Conservation (phyloP, 2,329 filamentous ascomycete species). For the Colletotrichum liaoningense region DNA sequence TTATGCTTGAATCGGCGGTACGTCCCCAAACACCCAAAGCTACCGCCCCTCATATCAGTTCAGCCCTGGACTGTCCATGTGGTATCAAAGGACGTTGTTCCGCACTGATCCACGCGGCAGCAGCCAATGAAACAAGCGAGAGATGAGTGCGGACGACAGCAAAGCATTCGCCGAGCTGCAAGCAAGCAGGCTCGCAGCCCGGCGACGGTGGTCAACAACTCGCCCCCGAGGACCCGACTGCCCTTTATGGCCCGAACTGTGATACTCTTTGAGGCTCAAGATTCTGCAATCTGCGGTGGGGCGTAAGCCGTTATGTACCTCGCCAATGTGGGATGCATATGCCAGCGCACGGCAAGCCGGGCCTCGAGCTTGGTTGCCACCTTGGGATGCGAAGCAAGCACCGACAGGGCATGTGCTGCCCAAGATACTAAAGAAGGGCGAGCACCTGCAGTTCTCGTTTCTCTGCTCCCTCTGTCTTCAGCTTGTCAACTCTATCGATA, state of each 20-base stretch:
- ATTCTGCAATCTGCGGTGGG: slow-evolving; percentile 13
- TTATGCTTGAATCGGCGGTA: not conserved
- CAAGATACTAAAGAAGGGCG: slow-evolving; percentile 33
- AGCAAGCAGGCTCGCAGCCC: slow-evolving; percentile 1
- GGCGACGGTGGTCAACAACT: not conserved
- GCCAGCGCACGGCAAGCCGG: slow-evolving; percentile 31
- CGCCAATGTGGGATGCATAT: slow-evolving; percentile 15
- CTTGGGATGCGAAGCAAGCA: not conserved
- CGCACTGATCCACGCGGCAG: slow-evolving; percentile 21
- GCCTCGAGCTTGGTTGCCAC: slow-evolving; percentile 17
- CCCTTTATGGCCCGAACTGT: slow-evolving; percentile 15
- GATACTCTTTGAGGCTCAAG: slow-evolving; percentile 16
- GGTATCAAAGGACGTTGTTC: not conserved
- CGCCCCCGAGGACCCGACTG: not conserved
- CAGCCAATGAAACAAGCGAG: slow-evolving; percentile 26
- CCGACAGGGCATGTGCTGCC: slow-evolving; percentile 12
- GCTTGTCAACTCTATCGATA: slow-evolving; percentile 6
- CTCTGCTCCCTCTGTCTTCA: not conserved
- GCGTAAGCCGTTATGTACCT: slow-evolving; percentile 31
- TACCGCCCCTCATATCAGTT: slow-evolving; percentile 1
- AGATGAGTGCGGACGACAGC: slow-evolving; percentile 14
- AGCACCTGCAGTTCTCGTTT: slow-evolving; percentile 14
- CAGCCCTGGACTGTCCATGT: slow-evolving; percentile 7
- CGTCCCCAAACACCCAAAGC: not conserved
- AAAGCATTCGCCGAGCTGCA: slow-evolving; percentile 15